A percentile compares a stretch with the other conserved stretches of the same genome.
Evolutionary conservation across 768 basidiomycete genomes (phyloP).

Genomic region (Trametes gibbosa): DNA sequence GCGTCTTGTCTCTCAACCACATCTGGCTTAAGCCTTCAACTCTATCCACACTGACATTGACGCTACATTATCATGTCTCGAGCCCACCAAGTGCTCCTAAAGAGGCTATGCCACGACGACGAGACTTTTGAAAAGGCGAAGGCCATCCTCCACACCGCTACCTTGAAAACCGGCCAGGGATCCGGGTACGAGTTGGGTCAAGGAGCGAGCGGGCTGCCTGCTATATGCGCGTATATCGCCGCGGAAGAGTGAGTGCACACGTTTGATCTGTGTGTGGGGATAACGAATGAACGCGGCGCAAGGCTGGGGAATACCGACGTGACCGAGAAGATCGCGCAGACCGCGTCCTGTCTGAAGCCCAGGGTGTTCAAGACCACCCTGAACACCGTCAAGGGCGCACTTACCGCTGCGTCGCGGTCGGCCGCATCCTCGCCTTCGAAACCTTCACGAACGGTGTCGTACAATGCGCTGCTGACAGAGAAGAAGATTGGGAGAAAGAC

Average conservation of each 20-base stretch:
- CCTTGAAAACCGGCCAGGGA: conserved; percentile 45
- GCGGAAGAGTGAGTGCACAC: conserved; percentile 40
- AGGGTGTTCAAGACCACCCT: conserved; percentile 28
- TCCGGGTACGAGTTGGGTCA: conserved; percentile 46
- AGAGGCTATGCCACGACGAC: conserved; percentile 28
- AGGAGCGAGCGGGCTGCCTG: conserved; percentile 40
- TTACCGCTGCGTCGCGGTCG: conserved; percentile 12
- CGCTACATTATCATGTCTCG: conserved; percentile 26
- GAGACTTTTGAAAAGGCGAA: conserved; percentile 37
- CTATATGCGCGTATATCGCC: conserved; percentile 51
- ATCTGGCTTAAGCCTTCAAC: background rate
- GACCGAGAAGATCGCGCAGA: conserved; percentile 30
- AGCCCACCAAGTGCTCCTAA: conserved; percentile 22
- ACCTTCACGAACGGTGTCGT: conserved; percentile 5
- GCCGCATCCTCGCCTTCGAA: background rate
- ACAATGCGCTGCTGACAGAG: conserved; percentile 11
- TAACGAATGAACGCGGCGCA: background rate
- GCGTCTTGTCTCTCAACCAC: background rate
- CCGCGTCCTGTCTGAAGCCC: conserved; percentile 32
- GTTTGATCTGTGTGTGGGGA: background rate
- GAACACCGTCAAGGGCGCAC: conserved; percentile 24
- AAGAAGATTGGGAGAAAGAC: conserved; percentile 14
- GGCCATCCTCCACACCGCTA: conserved; percentile 35
- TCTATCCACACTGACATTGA: background rate
- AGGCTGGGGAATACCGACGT: conserved; percentile 32